Percentiles rank a stretch among this genome's conserved stretches.
These are phyloP conservation scores for Pseudogymnoascus sp. DNA, from an alignment of 2,329 filamentous ascomycete genomes.

Conservation along the genomic window DNA sequence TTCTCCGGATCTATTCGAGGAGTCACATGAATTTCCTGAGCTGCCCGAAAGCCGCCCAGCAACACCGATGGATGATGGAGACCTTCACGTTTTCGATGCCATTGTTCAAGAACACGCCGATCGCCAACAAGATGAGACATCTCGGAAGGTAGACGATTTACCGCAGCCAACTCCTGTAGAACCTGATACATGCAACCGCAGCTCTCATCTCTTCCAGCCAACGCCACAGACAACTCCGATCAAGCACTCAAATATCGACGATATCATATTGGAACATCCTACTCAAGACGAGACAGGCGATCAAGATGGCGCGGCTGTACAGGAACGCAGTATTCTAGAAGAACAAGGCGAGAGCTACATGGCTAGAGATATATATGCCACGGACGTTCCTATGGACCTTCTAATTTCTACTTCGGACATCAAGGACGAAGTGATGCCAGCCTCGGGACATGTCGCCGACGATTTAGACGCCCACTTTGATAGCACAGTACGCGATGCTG, in stretches of 20 bases:
- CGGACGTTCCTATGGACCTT: background rate
- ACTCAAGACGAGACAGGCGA: slow-evolving; percentile 15
- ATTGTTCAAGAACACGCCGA: background rate
- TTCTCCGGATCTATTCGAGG: slow-evolving; percentile 1
- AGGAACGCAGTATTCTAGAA: background rate
- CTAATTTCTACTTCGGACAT: background rate
- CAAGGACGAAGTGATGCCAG: background rate
- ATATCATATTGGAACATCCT: background rate
- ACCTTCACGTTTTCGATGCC: background rate
- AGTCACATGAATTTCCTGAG: slow-evolving; percentile 8
- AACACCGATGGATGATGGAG: background rate
- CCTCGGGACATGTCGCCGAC: background rate
- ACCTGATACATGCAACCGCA: slow-evolving; percentile 38
- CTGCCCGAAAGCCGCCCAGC: slow-evolving; percentile 1
- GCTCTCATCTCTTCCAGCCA: slow-evolving; percentile 38
- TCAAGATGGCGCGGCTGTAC: background rate
- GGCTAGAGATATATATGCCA: background rate
- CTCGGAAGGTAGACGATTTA: slow-evolving; percentile 17
- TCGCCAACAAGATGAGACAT: background rate
- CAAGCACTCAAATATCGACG: background rate
- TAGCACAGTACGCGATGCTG: background rate
- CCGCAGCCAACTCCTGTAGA: slow-evolving; percentile 37
- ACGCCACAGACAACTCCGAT: slow-evolving; percentile 28
- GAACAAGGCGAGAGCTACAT: background rate
- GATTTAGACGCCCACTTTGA: background rate